Evolutionary conservation across 2,329 filamentous ascomycete genomes (phyloP), one percentile per base, ranked within the genome.

Genomic region (Trichoderma simmonsii): DNA sequence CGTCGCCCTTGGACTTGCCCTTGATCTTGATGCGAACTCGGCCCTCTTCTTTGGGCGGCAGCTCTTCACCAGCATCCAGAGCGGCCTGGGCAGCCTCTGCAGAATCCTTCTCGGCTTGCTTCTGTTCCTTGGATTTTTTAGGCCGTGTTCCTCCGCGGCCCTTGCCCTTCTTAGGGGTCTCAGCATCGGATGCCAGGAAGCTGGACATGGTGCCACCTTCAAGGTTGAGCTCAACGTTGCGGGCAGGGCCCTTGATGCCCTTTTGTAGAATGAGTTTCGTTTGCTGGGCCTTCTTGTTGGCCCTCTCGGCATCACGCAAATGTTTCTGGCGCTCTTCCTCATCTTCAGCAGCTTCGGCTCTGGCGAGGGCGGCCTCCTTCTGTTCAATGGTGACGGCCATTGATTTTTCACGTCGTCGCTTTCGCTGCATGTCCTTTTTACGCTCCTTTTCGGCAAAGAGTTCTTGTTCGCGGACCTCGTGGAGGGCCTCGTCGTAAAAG

Each of bases 371-470:
- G 4, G 92, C 89, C 74, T 96, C 93, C 83, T 97, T 96, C 79
- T 94, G 91, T 79, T 98, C 95, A 77, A 97, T 92, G 7, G 94
- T 95, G 73, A 97, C 92, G 4, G 94, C 94, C 86, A 98, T 94
- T 5, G 95, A 97, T 84, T 98, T 98, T 81, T 98, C 95, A 21
- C 96, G 92, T 57, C 96, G 91, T 73, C 96, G 90, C 85, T 98
- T 99, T 74, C 96, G 92, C 81, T 99, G 96, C 94, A 99, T 98
- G 79, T 99, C 96, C 85, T 99, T 99, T 86, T 99, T 99, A 75
- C 96, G 93, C 83, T 99, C 96, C 84, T 99, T 99, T 82, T 99
- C 96, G 73, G 95, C 94, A 73, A 92, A 92, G 8, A 98, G 87
- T 80, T 98, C 95, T 75, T 94, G 93, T 73, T 94, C 92, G 75